phyloP scores from a whole-genome alignment of 2,329 filamentous ascomycete species.

The Colletotrichum lindemuthianum region DNA sequence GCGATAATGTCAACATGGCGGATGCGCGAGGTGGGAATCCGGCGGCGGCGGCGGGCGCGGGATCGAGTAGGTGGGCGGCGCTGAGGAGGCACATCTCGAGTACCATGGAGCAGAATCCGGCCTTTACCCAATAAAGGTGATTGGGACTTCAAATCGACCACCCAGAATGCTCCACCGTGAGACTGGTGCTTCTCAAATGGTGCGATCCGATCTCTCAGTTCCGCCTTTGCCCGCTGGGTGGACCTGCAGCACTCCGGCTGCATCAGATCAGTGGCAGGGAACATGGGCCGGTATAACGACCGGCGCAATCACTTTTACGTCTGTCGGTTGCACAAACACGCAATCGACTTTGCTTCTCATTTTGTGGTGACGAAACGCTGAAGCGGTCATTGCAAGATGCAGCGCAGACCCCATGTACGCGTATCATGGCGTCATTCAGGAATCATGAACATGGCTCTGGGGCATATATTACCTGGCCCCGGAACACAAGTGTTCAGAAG shows the following conservation, averaged over 20 bases:
- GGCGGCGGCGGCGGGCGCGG: constrained; percentile 42
- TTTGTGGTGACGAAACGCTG: background rate
- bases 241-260: too few relatives aligned
- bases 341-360: background rate
- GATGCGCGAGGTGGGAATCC: constrained; percentile 34
- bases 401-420: too few relatives aligned
- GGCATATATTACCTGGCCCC: background rate
- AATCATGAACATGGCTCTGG: background rate
- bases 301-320: too few relatives aligned
- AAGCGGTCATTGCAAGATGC: background rate
- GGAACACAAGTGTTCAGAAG: too few relatives aligned
- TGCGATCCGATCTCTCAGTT: too few relatives aligned
- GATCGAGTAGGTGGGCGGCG: constrained; percentile 78
- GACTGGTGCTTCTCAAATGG: too few relatives aligned
- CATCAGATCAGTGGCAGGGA: too few relatives aligned
- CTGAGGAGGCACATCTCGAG: constrained; percentile 84
- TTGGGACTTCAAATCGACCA: too few relatives aligned
- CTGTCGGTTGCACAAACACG: too few relatives aligned
- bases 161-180: too few relatives aligned
- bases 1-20: constrained; percentile 26
- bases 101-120: constrained; percentile 89
- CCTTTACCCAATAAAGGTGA: constrained; percentile 61
- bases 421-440: background rate
- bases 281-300: too few relatives aligned
- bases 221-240: too few relatives aligned